phyloP scores from a whole-genome alignment of 2,329 filamentous ascomycete genomes.

The Ophiocordyceps australis region DNA sequence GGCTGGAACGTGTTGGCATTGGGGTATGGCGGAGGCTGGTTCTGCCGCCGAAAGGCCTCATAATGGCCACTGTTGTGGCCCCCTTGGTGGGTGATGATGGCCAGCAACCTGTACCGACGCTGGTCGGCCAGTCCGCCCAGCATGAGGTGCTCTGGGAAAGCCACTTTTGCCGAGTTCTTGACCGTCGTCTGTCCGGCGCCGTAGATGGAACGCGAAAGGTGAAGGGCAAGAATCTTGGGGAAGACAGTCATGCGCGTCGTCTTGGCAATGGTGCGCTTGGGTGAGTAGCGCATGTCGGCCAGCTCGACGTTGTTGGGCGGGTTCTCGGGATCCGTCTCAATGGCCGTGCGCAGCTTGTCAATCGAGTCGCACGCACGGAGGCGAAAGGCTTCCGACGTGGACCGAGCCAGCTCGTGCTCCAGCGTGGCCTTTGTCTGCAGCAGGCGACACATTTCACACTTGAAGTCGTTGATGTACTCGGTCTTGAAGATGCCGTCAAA shows the following conservation, averaged over 20 bases:
- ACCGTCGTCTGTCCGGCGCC: constrained; percentile 58
- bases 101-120: constrained; percentile 68
- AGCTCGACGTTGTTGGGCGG: constrained; percentile 54
- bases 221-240: constrained; percentile 78
- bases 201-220: constrained; percentile 86
- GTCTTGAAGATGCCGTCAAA: constrained; percentile 91
- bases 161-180: constrained; percentile 89
- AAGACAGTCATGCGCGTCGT: constrained; percentile 77
- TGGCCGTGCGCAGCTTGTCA: constrained; percentile 44
- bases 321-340: constrained; percentile 68
- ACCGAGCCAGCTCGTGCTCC: constrained; percentile 36
- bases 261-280: constrained; percentile 69
- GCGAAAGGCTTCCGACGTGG: constrained; percentile 32
- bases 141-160: constrained; percentile 74
- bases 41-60: constrained; percentile 84
- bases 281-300: constrained; percentile 56
- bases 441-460: constrained; percentile 84
- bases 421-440: constrained; percentile 55
- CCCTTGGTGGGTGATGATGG: constrained; percentile 84
- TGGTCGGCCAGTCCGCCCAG: constrained; percentile 64
- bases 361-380: constrained; percentile 38
- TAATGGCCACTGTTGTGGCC: constrained; percentile 95
- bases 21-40: constrained; percentile 59
- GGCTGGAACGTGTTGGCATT: constrained; percentile 65
- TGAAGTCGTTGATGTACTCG: constrained; percentile 93